A percentile compares a stretch with the other conserved stretches of the same genome.
Conservation (phyloP, 306 rosid genomes). For the Chamaecrista fasciculata region DNA sequence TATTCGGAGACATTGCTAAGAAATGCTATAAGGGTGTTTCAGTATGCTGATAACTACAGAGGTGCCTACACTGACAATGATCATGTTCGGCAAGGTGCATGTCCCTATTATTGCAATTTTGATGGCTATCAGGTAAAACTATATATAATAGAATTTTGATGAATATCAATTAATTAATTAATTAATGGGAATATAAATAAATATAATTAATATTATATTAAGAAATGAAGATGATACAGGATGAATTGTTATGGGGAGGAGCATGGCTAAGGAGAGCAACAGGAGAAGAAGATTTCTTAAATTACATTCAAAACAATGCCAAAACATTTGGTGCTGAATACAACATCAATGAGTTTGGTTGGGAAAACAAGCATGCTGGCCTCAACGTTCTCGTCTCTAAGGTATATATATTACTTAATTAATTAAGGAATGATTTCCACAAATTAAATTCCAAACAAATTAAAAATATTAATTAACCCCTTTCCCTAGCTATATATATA, state of each 20-base stretch:
- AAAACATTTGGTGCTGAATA: conserved; percentile 88
- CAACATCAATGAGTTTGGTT: conserved; percentile 82
- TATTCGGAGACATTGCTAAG: conserved; percentile 67
- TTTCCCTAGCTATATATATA: too few relatives aligned
- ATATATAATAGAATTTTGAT: too few relatives aligned
- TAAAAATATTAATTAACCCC: too few relatives aligned
- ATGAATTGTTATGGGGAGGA: conserved; percentile 93
- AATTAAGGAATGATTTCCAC: too few relatives aligned
- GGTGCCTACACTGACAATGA: conserved; percentile 91
- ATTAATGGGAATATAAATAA: too few relatives aligned
- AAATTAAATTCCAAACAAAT: too few relatives aligned
- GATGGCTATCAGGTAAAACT: conserved; percentile 72
- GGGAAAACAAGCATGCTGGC: conserved; percentile 99
- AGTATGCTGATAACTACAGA: conserved; percentile 68
- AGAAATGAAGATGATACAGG: conserved; percentile 41
- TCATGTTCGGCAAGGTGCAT: conserved; percentile 58
- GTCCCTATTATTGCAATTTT: conserved; percentile 91
- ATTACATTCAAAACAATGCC: conserved; percentile 74
- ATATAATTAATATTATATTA: background rate
- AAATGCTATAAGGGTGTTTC: conserved; percentile 68
- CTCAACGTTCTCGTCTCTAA: conserved; percentile 81
- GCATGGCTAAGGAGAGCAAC: conserved; percentile 96
- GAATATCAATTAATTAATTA: too few relatives aligned
- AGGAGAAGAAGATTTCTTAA: conserved; percentile 46
- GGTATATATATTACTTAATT: conserved; percentile 40